Evolutionary conservation across 148 eudicot species (phyloP).

Genomic region (Beta vulgaris): DNA sequence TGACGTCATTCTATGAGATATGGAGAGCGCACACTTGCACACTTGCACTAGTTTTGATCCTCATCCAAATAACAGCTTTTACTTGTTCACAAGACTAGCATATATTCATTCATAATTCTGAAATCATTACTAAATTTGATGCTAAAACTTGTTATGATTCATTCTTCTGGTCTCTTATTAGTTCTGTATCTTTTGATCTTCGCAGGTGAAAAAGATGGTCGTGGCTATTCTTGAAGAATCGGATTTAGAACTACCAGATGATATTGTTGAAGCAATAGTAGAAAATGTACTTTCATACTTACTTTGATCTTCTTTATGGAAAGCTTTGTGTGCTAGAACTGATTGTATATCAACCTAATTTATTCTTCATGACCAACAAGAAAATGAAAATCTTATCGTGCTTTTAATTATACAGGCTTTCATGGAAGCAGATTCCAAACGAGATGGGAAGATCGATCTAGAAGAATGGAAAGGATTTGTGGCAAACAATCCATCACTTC

Average conservation of each 20-base stretch:
- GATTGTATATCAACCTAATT: neutral
- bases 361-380: neutral
- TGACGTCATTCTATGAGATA: neutral
- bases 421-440: slow-evolving; percentile 23
- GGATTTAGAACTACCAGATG: slow-evolving; percentile 15
- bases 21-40: too few relatives aligned
- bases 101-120: neutral
- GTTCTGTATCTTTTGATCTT: neutral
- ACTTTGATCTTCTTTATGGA: neutral
- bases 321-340: neutral
- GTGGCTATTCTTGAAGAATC: slow-evolving; percentile 21
- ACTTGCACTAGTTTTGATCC: neutral
- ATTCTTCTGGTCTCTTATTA: neutral
- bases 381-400: neutral
- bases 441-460: slow-evolving; percentile 31
- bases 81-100: neutral
- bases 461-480: slow-evolving; percentile 41
- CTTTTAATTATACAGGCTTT: slow-evolving; percentile 23
- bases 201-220: slow-evolving; percentile 30
- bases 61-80: neutral
- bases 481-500: slow-evolving; percentile 21
- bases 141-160: neutral
- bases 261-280: slow-evolving; percentile 23
- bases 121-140: neutral
- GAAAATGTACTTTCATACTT: slow-evolving; percentile 19